Evolutionary conservation across 345 rosid genomes (phyloP), one percentile per base, ranked within the genome.

Genomic region (Geranium rotundifolium): DNA sequence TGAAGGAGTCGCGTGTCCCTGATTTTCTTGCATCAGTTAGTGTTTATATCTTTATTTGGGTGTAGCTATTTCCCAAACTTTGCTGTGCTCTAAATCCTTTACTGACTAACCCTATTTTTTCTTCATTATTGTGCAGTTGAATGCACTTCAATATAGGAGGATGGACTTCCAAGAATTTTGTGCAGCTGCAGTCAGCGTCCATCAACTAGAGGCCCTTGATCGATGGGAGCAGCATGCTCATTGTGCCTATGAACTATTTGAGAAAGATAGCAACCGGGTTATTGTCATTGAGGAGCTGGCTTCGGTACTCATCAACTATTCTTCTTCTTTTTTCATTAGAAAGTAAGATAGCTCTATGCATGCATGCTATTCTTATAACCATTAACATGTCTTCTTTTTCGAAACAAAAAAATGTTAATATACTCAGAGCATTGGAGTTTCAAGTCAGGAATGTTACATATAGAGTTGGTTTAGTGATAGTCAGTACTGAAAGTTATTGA

Each of bases 81-180:
- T 7, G n/a, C 7, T 7, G 58, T 62, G 23, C 54, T 62, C 30
- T 31, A 18, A 55, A 30, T 56, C 61, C 37, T 31, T 19, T 5
- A 17, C 16, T 3, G 41, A 10, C 54, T 56, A 63, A 54, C 13
- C 50, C 29, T 65, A 18, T 55, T 31, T 57, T 49, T 31, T 7
- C 61, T 61, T 63, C 66, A 54, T 37, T 60, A 17, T 62, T 10
- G 66, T 70, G 71, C 75, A 92, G 98, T 87, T 92, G 65, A 82
- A 80, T 77, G 79, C 89, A 63, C 96, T 92, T 77, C 91, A 87
- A 70, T 87, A 85, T 67, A 80, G 85, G 67, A 79, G 89, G 64
- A 85, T 92, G 78, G 93, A 89, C 69, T 92, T 92, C 64, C 97
- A 87, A 69, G 98, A 92, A 80, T 92, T 87, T 63, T 87, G 95